phyloP scores from a whole-genome alignment of 2,329 filamentous ascomycete species.

The Penicillium sp. region DNA sequence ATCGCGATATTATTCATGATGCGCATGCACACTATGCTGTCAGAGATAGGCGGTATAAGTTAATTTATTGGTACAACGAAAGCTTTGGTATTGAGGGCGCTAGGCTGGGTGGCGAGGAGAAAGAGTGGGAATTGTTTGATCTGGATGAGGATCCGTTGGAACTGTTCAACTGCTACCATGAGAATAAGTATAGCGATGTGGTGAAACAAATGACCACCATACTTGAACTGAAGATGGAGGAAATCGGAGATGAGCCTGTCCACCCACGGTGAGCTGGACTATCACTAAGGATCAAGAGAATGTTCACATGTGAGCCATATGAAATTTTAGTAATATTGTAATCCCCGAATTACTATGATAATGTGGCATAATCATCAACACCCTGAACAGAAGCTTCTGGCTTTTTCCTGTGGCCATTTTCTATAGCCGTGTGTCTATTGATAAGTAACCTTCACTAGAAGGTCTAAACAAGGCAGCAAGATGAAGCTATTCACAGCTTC shows the following conservation, averaged over 20 bases:
- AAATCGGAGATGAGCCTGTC: slow-evolving; percentile 49
- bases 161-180: slow-evolving; percentile 49
- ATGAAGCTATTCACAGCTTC: neutral
- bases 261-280: slow-evolving; percentile 1
- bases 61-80: slow-evolving; percentile 60
- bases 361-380: too few relatives aligned
- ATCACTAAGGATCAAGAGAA: slow-evolving; percentile 7
- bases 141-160: slow-evolving; percentile 53
- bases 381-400: too few relatives aligned
- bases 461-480: too few relatives aligned
- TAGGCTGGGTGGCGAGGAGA: slow-evolving; percentile 41
- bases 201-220: slow-evolving; percentile 44
- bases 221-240: slow-evolving; percentile 52
- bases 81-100: slow-evolving; percentile 49
- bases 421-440: too few relatives aligned
- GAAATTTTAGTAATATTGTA: too few relatives aligned
- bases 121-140: slow-evolving; percentile 59
- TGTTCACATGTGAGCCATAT: neutral
- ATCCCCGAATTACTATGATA: too few relatives aligned
- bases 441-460: too few relatives aligned
- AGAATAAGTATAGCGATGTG: slow-evolving; percentile 39
- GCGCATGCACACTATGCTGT: slow-evolving; percentile 56
- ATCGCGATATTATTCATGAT: slow-evolving; percentile 52
- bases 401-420: too few relatives aligned
- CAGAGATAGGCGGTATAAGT: slow-evolving; percentile 53